Base-by-base conservation (phyloP, 139 green algal genomes). In the Desmodesmus armatus region DNA sequence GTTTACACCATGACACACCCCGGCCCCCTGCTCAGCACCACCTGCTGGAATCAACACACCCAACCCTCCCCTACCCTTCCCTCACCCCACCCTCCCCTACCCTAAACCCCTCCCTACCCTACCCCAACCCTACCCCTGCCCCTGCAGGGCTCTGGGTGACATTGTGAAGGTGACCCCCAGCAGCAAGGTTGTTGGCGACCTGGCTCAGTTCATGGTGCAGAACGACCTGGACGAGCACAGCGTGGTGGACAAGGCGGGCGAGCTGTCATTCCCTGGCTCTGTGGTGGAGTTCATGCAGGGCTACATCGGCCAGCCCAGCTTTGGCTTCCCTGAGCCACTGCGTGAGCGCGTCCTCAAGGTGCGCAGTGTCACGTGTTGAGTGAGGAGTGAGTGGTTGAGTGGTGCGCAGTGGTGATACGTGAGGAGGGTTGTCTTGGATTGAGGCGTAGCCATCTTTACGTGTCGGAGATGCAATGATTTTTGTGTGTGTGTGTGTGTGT, bases 151-250 rank as follows among this genome's bases (percentile, higher is more conserved):
- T 1, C 90, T 99, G 35, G 96, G 96, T 5, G 94, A 99, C 90
- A 98, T 99, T 70, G 96, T 98, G 74, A 98, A 98, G 89, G 86
- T 90, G 37, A 92, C 89, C 23, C 89, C 87, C 80, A 84, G 70
- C 83, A 80, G 43, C 80, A 92, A 92, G 86, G 93, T 96, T 21
- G 96, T 99, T 37, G 96, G 96, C 55, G 96, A 99, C 86, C 90
- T 99, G 71, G 96, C 96, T 4, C 95, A 98, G 91, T 99, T 98
- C 91, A 98, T 99, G 92, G 96, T 99, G 60, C 89, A 95, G 86
- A 98, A 98, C 81, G 88, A 95, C 43, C 89, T 98, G 11, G 91
- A 95, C 65, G 95, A 97, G 75, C 39, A 91, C 35, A 79, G 37
- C 13, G 79, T 99, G 37, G 92, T 99, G 70, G 93, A 96, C 40